A percentile compares a stretch with the other conserved stretches of the same genome.
These are phyloP conservation scores for Phytopythium montanum DNA, from an alignment of 352 stramenopile genomes.

Conservation along the genomic window DNA sequence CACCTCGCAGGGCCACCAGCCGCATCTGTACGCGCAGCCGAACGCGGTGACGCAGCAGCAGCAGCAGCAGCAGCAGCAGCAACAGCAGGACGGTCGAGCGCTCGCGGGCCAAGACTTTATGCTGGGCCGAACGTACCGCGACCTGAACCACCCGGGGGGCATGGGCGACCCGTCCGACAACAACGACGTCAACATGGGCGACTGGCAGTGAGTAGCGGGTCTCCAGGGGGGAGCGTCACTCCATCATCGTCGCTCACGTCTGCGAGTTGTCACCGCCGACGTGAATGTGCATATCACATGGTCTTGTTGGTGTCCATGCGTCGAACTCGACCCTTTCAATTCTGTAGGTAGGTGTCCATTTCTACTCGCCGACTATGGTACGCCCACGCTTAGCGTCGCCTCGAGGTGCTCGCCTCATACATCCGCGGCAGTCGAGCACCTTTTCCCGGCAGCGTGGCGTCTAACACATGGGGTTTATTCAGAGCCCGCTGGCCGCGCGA, in stretches of 20 bases:
- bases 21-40: constrained; percentile 33
- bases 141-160: constrained; percentile 33
- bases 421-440: not conserved
- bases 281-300: too few species aligned
- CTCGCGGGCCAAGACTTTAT: constrained; percentile 46
- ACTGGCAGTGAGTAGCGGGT: constrained; percentile 43
- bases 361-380: not conserved
- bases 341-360: not conserved
- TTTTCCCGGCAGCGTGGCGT: not conserved
- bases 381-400: not conserved
- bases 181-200: constrained; percentile 55
- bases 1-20: constrained; percentile 34
- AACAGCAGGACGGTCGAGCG: constrained; percentile 29
- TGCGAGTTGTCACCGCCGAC: too few species aligned
- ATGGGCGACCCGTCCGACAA: constrained; percentile 46
- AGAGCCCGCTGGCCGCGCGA: not conserved
- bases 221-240: too few species aligned
- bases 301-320: too few species aligned
- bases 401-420: not conserved
- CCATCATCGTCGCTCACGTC: too few species aligned
- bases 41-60: constrained; percentile 24
- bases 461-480: constrained; percentile 4
- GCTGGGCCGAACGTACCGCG: constrained; percentile 39
- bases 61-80: constrained; percentile 27
- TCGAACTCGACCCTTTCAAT: not conserved